Evolutionary conservation across 2,329 filamentous ascomycete species (phyloP), one percentile per base, ranked within the genome.

Genomic region (Cordyceps farinosa): DNA sequence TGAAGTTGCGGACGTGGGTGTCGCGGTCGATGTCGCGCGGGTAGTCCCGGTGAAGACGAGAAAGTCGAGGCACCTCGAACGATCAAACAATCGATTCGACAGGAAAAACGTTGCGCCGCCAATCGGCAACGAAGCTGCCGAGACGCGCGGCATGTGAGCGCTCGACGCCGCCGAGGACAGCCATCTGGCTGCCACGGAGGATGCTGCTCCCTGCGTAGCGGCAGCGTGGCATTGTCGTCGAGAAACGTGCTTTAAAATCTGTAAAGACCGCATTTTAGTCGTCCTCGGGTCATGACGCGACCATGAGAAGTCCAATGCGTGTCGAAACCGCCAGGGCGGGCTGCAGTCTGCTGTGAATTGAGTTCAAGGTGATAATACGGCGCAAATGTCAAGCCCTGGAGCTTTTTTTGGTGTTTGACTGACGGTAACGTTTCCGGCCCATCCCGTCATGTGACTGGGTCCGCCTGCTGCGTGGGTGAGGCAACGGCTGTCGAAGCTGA

Each of bases 21-120:
- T 53, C 32, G 62, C 57, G 3, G 68, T 72, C 7, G 70, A 71
- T 1, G 71, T 71, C 52, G 68, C 51, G 45, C 66, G 71, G 52
- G 72, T 67, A 65, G 66, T 67, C 53, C 70, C 71, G 60, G 66
- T 66, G 30, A 69, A 51, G 42, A 76, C 60, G 58, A 77, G 60
- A 15, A 70, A 71, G 61, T 77, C 74, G 63, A 77, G 74, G 55
- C 75, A 77, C 63, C 67, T 69, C 8, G 75, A 76, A 50, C 74
- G 68, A n/a, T 76, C 73, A 64, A 76, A 73, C 1, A 73, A 51
- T 9, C 73, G 70, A 47, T 77, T 77, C 3, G 75, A 76, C 3
- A 77, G 63, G 15, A 77, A 77, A 64, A 76, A 77, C 22, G 68
- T 60, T 5, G 68, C 64, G 2, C 61, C 47, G 10, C 64, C 67